phyloP scores from a whole-genome alignment of 108 stramenopile species.

The Nannochloropsis gaditana region DNA sequence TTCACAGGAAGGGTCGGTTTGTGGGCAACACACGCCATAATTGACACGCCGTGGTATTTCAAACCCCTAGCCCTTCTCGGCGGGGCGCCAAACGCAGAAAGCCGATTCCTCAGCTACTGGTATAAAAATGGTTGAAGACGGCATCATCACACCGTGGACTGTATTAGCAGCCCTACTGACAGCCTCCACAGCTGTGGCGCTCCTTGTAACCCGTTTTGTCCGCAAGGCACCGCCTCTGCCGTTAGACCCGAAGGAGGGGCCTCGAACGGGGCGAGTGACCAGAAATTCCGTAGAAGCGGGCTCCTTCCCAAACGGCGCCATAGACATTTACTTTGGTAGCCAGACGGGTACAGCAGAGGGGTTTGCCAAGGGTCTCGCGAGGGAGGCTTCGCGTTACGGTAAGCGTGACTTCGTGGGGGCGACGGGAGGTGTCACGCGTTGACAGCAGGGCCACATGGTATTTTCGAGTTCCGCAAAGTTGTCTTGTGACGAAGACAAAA shows the following conservation, averaged over 20 bases:
- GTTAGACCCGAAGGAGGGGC: slow-evolving; percentile 10
- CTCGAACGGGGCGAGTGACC: slow-evolving; percentile 14
- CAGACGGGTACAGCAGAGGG: slow-evolving; percentile 98
- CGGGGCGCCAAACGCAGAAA: too few relatives aligned
- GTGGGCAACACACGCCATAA: too few relatives aligned
- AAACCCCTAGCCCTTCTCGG: too few relatives aligned
- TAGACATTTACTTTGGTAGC: slow-evolving; percentile 77
- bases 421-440: slow-evolving; percentile 4
- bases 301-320: slow-evolving; percentile 23
- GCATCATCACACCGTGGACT: background rate
- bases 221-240: slow-evolving; percentile 8
- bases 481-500: too few relatives aligned
- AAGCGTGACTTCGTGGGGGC: background rate
- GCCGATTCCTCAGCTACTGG: too few relatives aligned
- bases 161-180: background rate
- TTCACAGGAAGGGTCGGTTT: too few relatives aligned
- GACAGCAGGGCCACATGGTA: background rate
- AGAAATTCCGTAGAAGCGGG: background rate
- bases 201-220: background rate
- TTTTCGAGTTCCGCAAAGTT: background rate
- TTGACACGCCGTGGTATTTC: too few relatives aligned
- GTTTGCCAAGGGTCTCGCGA: slow-evolving; percentile 75
- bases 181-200: slow-evolving; percentile 10
- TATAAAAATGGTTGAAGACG: background rate
- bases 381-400: slow-evolving; percentile 55